Base-by-base conservation (phyloP, 495 filamentous ascomycete genomes). In the Xylaria sp. region DNA sequence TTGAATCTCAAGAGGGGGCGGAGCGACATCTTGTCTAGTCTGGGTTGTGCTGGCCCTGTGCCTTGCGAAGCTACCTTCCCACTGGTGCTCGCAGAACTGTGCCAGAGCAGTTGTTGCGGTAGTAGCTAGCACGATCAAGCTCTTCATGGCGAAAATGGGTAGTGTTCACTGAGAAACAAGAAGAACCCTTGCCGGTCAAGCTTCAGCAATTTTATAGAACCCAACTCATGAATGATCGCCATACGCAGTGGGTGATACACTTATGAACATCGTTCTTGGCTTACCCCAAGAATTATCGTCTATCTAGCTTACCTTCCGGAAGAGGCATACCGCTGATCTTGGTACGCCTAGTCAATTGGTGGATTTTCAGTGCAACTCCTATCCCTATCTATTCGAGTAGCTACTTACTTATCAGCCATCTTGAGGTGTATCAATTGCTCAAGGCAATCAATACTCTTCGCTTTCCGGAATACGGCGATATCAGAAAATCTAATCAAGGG, bases 31-130 rank as follows among this genome's bases (percentile, higher is more conserved):
- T 17, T 71, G 68, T 35, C 63, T 75, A 24, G 40, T 68, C 24
- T 68, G 73, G 0, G 71, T 33, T 52, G 74, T 68, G 43, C 69
- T 71, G 11, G 71, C 61, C 37, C 67, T 48, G 24, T 67, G 71
- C 5, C 63, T 43, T 61, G 75, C 75, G 24, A 73, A 77, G 37
- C 67, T 67, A 7, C 75, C 75, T 41, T 75, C 64, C 75, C 75
- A 77, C 37, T 77, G 75, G 17, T 77, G 75, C 46, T 77, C 75
- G 57, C 75, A 77, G 61, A 67, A 70, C 35, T 77, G 75, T 19
- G 71, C 73, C 24, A 64, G n/a, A 31, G 67, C 71, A 29, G 66
- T 24, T 14, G 43, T 19, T 8, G 59, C 44, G 21, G 44, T 11
- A 41, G 61, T 63, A 12, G 66, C 66, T 46, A 43, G 17, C 5